phyloP scores from a whole-genome alignment of 139 green algal genomes.

The Gonium pectorale region DNA sequence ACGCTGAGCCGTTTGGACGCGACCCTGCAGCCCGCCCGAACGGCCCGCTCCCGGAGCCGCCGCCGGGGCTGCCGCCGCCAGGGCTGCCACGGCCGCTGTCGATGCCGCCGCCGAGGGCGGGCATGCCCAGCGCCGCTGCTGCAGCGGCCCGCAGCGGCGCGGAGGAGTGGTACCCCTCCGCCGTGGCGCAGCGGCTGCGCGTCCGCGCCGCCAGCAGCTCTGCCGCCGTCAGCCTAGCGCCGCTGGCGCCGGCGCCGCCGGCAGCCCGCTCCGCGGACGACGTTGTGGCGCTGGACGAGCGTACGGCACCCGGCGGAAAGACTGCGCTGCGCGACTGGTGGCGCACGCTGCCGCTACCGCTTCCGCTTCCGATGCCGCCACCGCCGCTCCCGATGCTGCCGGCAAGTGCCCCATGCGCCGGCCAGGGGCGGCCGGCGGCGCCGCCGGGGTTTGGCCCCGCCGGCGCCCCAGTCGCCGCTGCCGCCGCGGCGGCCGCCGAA shows the following conservation, averaged over 20 bases:
- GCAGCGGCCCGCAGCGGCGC: background rate
- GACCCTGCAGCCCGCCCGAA: background rate
- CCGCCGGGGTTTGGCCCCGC: background rate
- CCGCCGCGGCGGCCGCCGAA: background rate
- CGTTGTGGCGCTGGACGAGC: no score
- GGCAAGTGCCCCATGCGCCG: background rate
- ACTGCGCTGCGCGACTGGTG: no score
- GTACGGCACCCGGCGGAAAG: no score
- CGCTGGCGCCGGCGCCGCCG: background rate
- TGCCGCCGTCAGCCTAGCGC: background rate
- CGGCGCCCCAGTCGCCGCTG: background rate
- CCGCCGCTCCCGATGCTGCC: background rate
- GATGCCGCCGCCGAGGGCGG: background rate
- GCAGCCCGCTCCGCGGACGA: background rate
- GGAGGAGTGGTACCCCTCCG: background rate
- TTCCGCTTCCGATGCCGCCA: background rate
- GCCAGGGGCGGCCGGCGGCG: background rate
- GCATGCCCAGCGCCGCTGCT: background rate
- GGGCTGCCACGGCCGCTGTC: no score
- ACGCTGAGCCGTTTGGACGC: background rate
- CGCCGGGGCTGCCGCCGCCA: background rate
- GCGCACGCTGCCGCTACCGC: background rate
- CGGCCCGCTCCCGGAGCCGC: background rate
- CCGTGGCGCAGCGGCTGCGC: background rate
- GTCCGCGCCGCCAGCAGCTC: background rate